A percentile compares a stretch with the other conserved stretches of the same genome.
These are phyloP conservation scores for Myxozyma sirexii DNA, from an alignment of 805 yeast genomes.

Conservation along the genomic window DNA sequence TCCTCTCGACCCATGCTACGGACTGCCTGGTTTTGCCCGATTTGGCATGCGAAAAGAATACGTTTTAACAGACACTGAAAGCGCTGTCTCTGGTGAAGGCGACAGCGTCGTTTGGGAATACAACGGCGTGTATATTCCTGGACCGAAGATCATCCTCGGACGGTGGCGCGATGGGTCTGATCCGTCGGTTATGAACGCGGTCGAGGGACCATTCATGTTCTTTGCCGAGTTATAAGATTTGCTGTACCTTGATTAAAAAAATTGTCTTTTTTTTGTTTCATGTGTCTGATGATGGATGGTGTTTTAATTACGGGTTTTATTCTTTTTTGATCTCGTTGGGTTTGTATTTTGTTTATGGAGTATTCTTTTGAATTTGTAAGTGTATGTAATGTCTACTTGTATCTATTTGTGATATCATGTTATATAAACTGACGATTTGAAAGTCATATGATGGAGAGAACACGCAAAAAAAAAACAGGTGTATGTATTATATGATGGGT, in stretches of 20 bases:
- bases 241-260: neutral
- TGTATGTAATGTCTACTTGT: neutral
- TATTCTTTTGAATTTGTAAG: neutral
- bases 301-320: conserved; percentile 1
- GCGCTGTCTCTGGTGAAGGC: conserved; percentile 14
- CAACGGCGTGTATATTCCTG: conserved; percentile 33
- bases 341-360: neutral
- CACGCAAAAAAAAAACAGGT: no score
- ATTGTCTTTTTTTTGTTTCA: neutral
- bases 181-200: conserved; percentile 16
- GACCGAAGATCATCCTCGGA: conserved; percentile 31
- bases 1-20: conserved; percentile 28
- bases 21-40: conserved; percentile 32
- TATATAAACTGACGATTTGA: no score
- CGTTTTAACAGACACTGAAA: conserved; percentile 3
- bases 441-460: no score
- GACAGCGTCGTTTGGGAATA: conserved; percentile 33
- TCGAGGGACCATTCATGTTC: conserved; percentile 33
- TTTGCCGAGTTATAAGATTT: conserved; percentile 20
- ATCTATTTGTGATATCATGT: conserved; percentile 1
- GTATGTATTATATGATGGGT: no score
- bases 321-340: neutral
- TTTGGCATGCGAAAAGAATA: conserved; percentile 34
- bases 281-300: neutral
- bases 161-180: conserved; percentile 32